Base-by-base conservation (phyloP, 495 filamentous ascomycete genomes). In the Choiromyces venosus region DNA sequence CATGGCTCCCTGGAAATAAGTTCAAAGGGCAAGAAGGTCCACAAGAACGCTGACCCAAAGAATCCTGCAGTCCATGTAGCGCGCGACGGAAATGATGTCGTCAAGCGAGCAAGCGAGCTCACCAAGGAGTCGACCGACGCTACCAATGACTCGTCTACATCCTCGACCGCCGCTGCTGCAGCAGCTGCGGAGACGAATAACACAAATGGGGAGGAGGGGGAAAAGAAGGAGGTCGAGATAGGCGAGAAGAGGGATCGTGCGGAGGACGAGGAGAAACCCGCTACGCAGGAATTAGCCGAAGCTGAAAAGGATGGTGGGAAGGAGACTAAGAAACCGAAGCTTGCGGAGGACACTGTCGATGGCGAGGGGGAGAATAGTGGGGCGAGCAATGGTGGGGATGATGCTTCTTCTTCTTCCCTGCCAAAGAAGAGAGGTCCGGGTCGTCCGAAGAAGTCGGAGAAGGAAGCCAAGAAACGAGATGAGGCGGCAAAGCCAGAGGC, bases 11-110 rank as follows among this genome's bases (percentile, higher is more conserved):
- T 89, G 29, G 83, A 86, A 42, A 87, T 91, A 71, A 79, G 85
- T 76, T 87, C 87, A 36, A 85, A 89, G 79, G 88, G 88, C 76
- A 91, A 90, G 76, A 87, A 85, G 21, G 85, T 90, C 78, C 86
- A 85, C 81, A 88, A 86, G 81, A 87, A 88, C 65, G 88, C 86
- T 72, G 82, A 85, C 36, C 82, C 85, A 56, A 83, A 83, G 21
- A 86, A 91, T 73, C 88, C 88, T 2, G 89, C 87, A 64, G 87
- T 90, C 21, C 85, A 85, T 74, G 78, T 89, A 72, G 82, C 82
- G 71, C 84, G 88, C 29, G 77, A 83, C 7, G 88, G 89, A 40
- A 89, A 91, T 78, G 88, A 90, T 80, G 89, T 89, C 52, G 88
- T 89, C 42, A 90, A 90, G 81, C 82, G 83, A 68, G 85, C 86